Percentiles rank a stretch among this genome's conserved stretches.
phyloP scores from a whole-genome alignment of 2,329 filamentous ascomycete genomes.

The Onygenales sp. region DNA sequence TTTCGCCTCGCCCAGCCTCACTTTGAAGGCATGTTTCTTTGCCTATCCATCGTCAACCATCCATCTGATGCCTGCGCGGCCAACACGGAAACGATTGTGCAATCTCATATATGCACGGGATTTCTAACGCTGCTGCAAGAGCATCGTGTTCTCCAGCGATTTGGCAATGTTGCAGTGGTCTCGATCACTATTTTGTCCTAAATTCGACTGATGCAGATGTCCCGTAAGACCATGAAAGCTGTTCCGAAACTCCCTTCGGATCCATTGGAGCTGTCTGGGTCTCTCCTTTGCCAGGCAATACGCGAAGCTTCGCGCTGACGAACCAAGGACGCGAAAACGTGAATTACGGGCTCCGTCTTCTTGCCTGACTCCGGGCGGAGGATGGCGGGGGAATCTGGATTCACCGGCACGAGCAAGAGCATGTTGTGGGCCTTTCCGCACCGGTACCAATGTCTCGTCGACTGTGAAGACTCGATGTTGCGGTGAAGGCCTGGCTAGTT shows the following conservation, averaged over 20 bases:
- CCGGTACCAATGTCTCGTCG: not conserved
- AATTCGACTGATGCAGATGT: not conserved
- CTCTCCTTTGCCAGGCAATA: not conserved
- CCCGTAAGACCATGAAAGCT: not conserved
- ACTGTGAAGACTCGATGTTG: not conserved
- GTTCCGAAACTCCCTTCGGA: not conserved
- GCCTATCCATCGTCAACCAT: not conserved
- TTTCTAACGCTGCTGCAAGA: not conserved
- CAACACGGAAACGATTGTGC: not conserved
- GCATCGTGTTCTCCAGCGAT: slow-evolving; percentile 2
- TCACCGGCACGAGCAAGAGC: not conserved
- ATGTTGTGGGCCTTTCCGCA: not conserved
- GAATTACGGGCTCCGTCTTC: not conserved
- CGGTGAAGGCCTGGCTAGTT: not conserved
- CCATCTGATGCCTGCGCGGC: not conserved
- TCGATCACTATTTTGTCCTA: not conserved
- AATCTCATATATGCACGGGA: not conserved
- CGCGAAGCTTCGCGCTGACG: not conserved
- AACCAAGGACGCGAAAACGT: not conserved
- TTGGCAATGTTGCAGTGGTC: not conserved
- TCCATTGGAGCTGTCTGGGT: not conserved
- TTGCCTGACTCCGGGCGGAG: not conserved
- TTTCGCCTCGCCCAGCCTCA: slow-evolving; percentile 1
- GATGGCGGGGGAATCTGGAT: not conserved
- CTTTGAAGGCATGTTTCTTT: slow-evolving; percentile 1